Base-by-base conservation (phyloP, 225 moss, liverwort and hornwort species). In the Thuidium tamariscinum region DNA sequence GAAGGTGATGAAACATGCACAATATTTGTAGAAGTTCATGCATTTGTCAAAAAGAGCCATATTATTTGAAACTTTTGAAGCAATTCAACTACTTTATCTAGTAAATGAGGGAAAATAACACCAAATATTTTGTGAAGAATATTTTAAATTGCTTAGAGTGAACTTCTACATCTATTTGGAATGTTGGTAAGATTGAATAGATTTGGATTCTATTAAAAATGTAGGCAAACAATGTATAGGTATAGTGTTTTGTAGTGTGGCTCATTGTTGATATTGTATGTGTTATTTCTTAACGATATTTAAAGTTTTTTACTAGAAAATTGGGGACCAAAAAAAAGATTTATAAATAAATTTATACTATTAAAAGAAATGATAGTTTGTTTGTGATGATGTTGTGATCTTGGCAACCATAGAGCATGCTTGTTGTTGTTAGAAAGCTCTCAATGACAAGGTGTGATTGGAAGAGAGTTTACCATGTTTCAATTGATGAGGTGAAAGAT, bases 371-470 rank as follows among this genome's bases (percentile, higher is more conserved):
- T 14, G 14, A 61, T 61, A 14, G 14, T 29, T 61, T 61, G 59
- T 61, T 27, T 29, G 13, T 61, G 3, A 29, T 27, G 29, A 59
- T 5, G 1, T 59, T 12, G 4, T 5, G 25, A 26, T 26, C 11
- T 26, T 23, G 6, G 22, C 1, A 2, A 22, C 56, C 2, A 56
- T 22, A 1, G 4, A 57, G 11, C 7, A 4, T 2, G 5, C 22
- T 57, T 22, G 12, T 11, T 60, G 60, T 26, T 3, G 6, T 59
- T 3, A 3, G 2, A 27, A 60, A 60, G 6, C 60, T 13, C 5
- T 60, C 13, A 60, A 27, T 2, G 12, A 60, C 8, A 27, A 13
- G 27, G 3, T 3, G 3, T 60, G 26, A 3, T 13, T 12, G 5
- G 10, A 27, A 3, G 27, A 13, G 13, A 60, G 6, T 27, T 13